phyloP scores from a whole-genome alignment of 768 basidiomycete species.

The Mrakia frigida region DNA sequence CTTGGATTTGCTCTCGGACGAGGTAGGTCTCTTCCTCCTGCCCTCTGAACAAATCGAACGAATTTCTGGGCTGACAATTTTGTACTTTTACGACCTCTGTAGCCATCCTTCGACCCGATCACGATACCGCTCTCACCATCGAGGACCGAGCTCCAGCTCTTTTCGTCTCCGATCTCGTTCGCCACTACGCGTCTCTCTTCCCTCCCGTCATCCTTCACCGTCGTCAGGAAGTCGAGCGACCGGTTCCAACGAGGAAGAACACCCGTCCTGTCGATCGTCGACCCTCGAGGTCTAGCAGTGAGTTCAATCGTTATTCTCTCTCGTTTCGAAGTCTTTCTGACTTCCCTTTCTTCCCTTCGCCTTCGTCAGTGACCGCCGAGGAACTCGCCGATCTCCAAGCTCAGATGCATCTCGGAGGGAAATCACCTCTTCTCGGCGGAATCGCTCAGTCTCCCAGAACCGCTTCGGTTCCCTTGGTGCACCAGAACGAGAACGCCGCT shows the following conservation, averaged over 20 bases:
- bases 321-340: not conserved
- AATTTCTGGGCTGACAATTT: not conserved
- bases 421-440: not conserved
- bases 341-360: too few species aligned
- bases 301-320: not conserved
- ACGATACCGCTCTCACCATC: slow-evolving; percentile 28
- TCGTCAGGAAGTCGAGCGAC: slow-evolving; percentile 24
- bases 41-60: not conserved
- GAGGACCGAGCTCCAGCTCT: slow-evolving; percentile 27
- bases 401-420: slow-evolving; percentile 22
- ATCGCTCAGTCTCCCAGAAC: not conserved
- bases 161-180: slow-evolving; percentile 28
- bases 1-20: slow-evolving; percentile 29
- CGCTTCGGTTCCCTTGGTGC: not conserved
- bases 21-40: slow-evolving; percentile 13
- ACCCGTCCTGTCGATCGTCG: slow-evolving; percentile 26
- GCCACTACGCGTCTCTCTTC: slow-evolving; percentile 8
- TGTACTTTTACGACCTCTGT: not conserved
- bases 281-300: slow-evolving; percentile 17
- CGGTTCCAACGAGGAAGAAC: not conserved
- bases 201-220: slow-evolving; percentile 24
- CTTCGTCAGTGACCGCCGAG: slow-evolving; percentile 21
- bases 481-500: slow-evolving; percentile 26
- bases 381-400: slow-evolving; percentile 21
- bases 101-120: slow-evolving; percentile 32